phyloP scores from a whole-genome alignment of 2,329 filamentous ascomycete genomes.

The Trichoderma koningiopsis region DNA sequence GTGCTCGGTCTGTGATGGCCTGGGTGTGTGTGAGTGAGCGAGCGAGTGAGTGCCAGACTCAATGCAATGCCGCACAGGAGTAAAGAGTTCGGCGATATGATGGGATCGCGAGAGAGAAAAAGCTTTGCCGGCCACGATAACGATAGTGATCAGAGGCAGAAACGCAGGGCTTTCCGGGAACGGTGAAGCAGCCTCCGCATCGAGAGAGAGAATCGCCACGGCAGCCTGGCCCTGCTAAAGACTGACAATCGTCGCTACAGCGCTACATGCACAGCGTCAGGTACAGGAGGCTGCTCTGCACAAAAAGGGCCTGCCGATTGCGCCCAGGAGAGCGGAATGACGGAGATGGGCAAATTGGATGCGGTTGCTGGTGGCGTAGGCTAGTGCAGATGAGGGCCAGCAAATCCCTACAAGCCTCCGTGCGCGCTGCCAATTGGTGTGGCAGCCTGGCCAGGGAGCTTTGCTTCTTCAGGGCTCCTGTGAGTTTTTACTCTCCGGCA shows the following conservation, averaged over 20 bases:
- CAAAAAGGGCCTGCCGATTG: slow-evolving; percentile 22
- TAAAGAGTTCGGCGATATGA: slow-evolving; percentile 4
- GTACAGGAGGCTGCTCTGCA: slow-evolving; percentile 1
- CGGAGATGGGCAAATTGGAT: slow-evolving; percentile 27
- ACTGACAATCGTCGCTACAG: slow-evolving; percentile 1
- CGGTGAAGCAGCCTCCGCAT: slow-evolving; percentile 24
- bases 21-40: no score
- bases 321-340: slow-evolving; percentile 25
- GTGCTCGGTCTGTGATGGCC: neutral
- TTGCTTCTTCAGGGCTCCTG: slow-evolving; percentile 1
- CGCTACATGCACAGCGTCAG: neutral
- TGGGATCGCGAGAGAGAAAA: neutral
- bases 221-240: slow-evolving; percentile 20
- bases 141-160: slow-evolving; percentile 12
- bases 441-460: neutral
- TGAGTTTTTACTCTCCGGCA: neutral
- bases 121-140: slow-evolving; percentile 12
- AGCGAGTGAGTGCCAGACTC: slow-evolving; percentile 22
- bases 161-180: slow-evolving; percentile 15
- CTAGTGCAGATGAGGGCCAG: slow-evolving; percentile 22
- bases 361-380: slow-evolving; percentile 15
- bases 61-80: slow-evolving; percentile 18
- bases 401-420: slow-evolving; percentile 6
- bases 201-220: slow-evolving; percentile 25
- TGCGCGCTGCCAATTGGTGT: neutral